A percentile compares a stretch with the other conserved stretches of the same genome.
These are phyloP conservation scores for Fusarium metavorans DNA, from an alignment of 2,329 filamentous ascomycete genomes.

Conservation along the genomic window DNA sequence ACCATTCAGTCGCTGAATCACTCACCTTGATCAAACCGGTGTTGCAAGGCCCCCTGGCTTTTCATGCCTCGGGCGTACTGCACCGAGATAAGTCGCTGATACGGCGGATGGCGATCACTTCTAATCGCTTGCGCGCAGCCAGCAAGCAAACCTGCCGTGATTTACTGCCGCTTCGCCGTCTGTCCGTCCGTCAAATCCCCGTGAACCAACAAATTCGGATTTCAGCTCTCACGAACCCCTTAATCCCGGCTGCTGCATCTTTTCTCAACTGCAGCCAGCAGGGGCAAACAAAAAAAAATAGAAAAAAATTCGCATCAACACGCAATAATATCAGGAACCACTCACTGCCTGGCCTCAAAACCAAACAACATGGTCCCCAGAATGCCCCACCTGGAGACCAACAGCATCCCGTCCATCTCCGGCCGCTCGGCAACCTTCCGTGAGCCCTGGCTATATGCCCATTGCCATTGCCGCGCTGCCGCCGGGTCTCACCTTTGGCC, in stretches of 20 bases:
- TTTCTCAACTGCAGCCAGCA: constrained; percentile 1
- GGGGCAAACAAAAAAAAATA: neutral
- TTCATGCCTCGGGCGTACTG: constrained; percentile 1
- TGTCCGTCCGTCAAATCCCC: constrained; percentile 23
- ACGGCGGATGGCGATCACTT: constrained; percentile 19
- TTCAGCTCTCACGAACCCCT: constrained; percentile 15
- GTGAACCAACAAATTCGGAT: constrained; percentile 15
- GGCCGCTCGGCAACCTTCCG: constrained; percentile 46
- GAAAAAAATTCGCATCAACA: constrained; percentile 4
- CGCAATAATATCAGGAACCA: constrained; percentile 5
- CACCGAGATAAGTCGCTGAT: constrained; percentile 11
- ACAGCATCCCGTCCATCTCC: constrained; percentile 41
- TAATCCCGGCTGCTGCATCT: constrained; percentile 15
- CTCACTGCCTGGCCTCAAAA: constrained; percentile 17
- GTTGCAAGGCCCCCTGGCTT: constrained; percentile 3
- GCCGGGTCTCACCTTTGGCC: constrained; percentile 23
- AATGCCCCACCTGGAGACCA: constrained; percentile 15
- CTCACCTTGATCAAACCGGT: constrained; percentile 17
- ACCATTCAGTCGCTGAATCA: neutral
- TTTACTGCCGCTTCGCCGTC: neutral
- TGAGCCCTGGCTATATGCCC: constrained; percentile 8
- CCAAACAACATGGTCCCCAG: constrained; percentile 7
- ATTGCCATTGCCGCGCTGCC: constrained; percentile 20
- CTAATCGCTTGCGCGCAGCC: constrained; percentile 3
- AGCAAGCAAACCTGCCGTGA: constrained; percentile 1